Evolutionary conservation across 352 stramenopile species (phyloP).

Genomic region (Pythium scleroteichum): DNA sequence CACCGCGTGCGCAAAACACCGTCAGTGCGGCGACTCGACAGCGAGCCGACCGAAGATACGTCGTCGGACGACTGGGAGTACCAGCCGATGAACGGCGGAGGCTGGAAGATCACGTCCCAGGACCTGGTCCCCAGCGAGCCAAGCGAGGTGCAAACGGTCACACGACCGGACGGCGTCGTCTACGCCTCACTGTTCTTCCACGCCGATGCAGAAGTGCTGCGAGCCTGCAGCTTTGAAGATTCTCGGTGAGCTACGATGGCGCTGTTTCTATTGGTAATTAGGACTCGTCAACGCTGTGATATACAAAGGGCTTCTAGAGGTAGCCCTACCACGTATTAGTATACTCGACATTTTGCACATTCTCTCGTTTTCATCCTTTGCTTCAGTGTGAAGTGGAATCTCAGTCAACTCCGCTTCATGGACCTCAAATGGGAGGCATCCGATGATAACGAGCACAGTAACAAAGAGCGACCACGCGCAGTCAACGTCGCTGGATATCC

Average conservation of each 20-base stretch:
- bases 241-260: not conserved
- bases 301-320: no score
- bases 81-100: conserved; percentile 12
- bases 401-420: no score
- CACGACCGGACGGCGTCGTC: not conserved
- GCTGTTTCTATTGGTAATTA: no score
- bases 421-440: no score
- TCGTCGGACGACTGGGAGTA: conserved; percentile 6
- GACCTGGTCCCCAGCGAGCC: not conserved
- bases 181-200: conserved; percentile 9
- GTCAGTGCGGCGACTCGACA: not conserved
- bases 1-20: conserved; percentile 9
- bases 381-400: no score
- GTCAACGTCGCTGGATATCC: no score
- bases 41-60: not conserved
- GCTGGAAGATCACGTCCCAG: conserved; percentile 9
- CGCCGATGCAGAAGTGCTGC: conserved; percentile 2
- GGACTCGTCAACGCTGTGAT: no score
- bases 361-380: no score
- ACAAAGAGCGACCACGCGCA: no score
- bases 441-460: no score
- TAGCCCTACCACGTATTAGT: no score
- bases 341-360: no score
- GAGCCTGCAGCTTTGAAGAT: not conserved
- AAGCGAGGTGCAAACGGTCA: not conserved